Evolutionary conservation across 257 asterid genomes (phyloP).

Genomic region (Thymus mandschuricus): DNA sequence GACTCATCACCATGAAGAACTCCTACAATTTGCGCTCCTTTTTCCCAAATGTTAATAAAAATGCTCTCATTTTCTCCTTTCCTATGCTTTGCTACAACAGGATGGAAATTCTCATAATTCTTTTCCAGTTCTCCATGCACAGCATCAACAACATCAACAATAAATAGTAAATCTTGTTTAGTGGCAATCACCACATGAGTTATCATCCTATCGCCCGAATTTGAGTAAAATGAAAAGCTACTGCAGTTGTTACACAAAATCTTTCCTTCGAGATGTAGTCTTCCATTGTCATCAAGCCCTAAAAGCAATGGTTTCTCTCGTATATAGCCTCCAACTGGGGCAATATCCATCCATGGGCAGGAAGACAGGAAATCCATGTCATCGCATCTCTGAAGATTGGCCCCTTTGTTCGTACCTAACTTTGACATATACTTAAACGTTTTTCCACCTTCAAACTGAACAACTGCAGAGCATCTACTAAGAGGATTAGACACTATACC

Average conservation of each 20-base stretch:
- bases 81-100: conserved; percentile 55
- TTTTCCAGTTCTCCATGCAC: conserved; percentile 59
- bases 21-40: conserved; percentile 77
- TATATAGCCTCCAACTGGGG: conserved; percentile 46
- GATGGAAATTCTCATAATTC: conserved; percentile 74
- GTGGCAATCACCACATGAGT: conserved; percentile 82
- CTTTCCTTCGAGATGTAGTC: conserved; percentile 62
- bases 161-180: conserved; percentile 81
- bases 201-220: conserved; percentile 59
- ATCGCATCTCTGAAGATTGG: conserved; percentile 58
- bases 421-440: conserved; percentile 61
- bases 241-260: conserved; percentile 83
- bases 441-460: conserved; percentile 89
- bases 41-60: conserved; percentile 80
- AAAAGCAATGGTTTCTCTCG: conserved; percentile 59
- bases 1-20: conserved; percentile 96
- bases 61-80: conserved; percentile 55
- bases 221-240: conserved; percentile 84
- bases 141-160: conserved; percentile 75
- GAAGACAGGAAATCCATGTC: conserved; percentile 67
- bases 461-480: conserved; percentile 55
- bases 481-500: conserved; percentile 57
- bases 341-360: conserved; percentile 80
- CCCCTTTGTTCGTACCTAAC: conserved; percentile 46
- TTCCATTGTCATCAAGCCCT: conserved; percentile 86